Evolutionary conservation across 169 alveolate genomes (phyloP), one percentile per base, ranked within the genome.

Genomic region (Cryptosporidium canis): DNA sequence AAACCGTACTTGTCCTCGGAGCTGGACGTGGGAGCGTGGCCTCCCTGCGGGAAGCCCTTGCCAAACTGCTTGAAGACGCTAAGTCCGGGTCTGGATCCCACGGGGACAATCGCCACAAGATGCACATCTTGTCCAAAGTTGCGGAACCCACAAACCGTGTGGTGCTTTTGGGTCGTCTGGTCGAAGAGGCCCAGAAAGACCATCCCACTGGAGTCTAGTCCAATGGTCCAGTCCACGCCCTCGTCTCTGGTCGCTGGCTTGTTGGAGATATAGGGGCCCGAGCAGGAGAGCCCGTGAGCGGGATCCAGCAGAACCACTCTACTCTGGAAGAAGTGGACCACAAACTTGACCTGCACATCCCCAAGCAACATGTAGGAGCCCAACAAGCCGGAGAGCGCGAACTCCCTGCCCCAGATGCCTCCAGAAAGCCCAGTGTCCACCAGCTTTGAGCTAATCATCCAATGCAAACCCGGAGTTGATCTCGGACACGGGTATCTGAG

Each of bases 251-350:
- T 1, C 9, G 39, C 37, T 58, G 43, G 12, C 1, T 58, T 14
- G 12, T 77, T 77, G 4, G 70, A 58, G n/a, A 77, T 39, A 27
- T 77, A 77, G 3, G 87, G 87, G 9, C 87, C 87, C 14, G 58
- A 35, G 41, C 87, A 77, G 6, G 56, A 55, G 21, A 77, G 53
- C 1, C 47, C 47, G 58, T 58, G 27, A 29, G 18, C 44, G 6
- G 72, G 72, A 61, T 77, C 87, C 27, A 58, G 39, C 0, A 77
- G 18, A 9, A 44, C 87, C 4, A 58, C 27, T 58, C 64, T 77
- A 77, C 61, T 45, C 18, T 39, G 56, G 31, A 77, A 77, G 64
- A 77, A 77, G 45, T 77, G 44, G 24, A 77, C 44, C 11, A 41
- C 9, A 14, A 77, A 35, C 18, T 41, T 77, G 27, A 35, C 12